phyloP scores from a whole-genome alignment of 1,284 basidiomycete genomes.

The Marasmius sp. region DNA sequence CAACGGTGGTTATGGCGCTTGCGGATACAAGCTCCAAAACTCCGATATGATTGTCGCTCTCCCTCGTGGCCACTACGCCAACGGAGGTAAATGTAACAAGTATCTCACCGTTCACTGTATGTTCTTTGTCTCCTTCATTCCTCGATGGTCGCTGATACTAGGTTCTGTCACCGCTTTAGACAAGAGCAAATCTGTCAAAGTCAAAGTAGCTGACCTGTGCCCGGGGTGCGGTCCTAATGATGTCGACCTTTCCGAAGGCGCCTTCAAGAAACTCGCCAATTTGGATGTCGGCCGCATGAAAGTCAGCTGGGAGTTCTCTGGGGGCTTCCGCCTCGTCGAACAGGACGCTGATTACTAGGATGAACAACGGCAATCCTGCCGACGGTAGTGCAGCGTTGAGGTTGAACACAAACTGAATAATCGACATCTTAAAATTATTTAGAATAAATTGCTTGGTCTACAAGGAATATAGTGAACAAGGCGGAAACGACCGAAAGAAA shows the following conservation, averaged over 20 bases:
- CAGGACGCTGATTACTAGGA: not conserved
- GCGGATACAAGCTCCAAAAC: not conserved
- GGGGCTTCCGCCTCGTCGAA: not conserved
- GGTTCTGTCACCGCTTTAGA: slow-evolving; percentile 15
- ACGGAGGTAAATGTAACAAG: not conserved
- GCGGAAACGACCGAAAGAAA: not conserved
- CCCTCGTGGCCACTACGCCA: not conserved
- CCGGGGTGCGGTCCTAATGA: slow-evolving; percentile 30
- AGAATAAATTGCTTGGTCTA: not conserved
- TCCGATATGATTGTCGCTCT: not conserved
- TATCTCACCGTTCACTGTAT: not conserved
- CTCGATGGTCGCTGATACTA: not conserved
- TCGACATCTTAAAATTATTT: too few species aligned
- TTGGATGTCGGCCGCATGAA: slow-evolving; percentile 21
- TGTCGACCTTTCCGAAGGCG: slow-evolving; percentile 36
- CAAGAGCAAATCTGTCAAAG: slow-evolving; percentile 29
- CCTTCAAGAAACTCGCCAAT: slow-evolving; percentile 33
- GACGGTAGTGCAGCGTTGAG: too few species aligned
- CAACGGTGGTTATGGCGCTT: too few species aligned
- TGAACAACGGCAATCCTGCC: not conserved
- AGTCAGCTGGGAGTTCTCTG: slow-evolving; percentile 11
- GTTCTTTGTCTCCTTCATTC: not conserved
- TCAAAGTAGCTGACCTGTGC: slow-evolving; percentile 22
- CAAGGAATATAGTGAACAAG: not conserved
- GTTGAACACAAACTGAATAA: too few species aligned